Base-by-base conservation (phyloP, 2,329 filamentous ascomycete genomes). In the Pyrenophora tritici-repentis region DNA sequence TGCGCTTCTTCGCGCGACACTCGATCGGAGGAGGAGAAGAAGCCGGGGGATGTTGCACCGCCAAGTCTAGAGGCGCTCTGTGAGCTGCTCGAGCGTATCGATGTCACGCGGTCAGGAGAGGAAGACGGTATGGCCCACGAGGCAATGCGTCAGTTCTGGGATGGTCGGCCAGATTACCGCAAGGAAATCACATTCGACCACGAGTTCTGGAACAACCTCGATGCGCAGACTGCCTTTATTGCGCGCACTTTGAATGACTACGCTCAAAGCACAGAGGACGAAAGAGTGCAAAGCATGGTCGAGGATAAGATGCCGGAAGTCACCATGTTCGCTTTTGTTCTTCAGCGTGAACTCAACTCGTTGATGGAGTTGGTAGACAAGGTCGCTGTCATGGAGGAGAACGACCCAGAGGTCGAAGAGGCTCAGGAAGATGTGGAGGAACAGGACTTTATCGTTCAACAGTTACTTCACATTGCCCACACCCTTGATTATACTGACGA, bases 401-500 rank as follows among this genome's bases (percentile, higher is more conserved):
- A 81, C 10, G 81, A 81, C 31, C 46, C 58, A 13, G 83, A 87
- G 3, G 82, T 77, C 2, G 78, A 85, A 17, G 89, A 90, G 5
- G 81, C 80, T 3, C 89, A 92, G 53, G 90, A 95, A 65, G 89
- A 95, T 60, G 88, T 88, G 0, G 87, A 91, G 6, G 91, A 97
- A 70, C 87, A 92, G 63, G 93, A 97, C 73, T 99, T 99, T 64
- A 89, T 97, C 56, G 89, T 97, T 33, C 92, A 97, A 71, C 95
- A 99, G 70, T 81, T 99, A 50, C 85, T 99, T 31, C 89, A 97
- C 64, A 96, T 99, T 67, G 89, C 91, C 4, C 81, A 92, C 53
- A 95, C 90, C 1, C 83, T 97, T 42, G 94, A 99, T 74, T 99
- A 97, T 74, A 92, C 90, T n/a, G 94, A 99, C 68, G 94, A 97